These are phyloP conservation scores for Alternaria postmessia DNA, from an alignment of 2,329 filamentous ascomycete genomes.

Conservation along the genomic window DNA sequence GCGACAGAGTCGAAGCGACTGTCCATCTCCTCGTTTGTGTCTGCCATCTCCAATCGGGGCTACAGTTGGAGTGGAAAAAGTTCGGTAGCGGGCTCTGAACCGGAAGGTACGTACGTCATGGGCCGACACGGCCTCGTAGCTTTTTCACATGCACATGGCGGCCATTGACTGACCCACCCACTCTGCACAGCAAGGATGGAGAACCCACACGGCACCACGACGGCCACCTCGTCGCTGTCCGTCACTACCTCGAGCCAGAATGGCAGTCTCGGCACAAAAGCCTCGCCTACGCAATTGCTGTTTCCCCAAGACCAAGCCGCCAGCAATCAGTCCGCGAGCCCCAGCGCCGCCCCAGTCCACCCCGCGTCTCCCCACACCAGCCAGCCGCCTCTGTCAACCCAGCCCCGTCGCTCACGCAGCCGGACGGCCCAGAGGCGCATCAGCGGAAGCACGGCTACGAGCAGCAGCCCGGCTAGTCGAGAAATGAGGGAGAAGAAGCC, in stretches of 20 bases:
- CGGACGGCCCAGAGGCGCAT: constrained; percentile 73
- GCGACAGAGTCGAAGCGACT: constrained; percentile 67
- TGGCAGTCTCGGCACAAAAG: constrained; percentile 48
- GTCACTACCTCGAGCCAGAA: constrained; percentile 57
- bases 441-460: constrained; percentile 82
- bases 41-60: constrained; percentile 62
- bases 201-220: constrained; percentile 48
- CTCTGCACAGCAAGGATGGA: constrained; percentile 37
- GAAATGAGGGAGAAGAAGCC: constrained; percentile 63
- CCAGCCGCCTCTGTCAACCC: constrained; percentile 25
- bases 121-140: neutral
- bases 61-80: constrained; percentile 59
- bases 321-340: constrained; percentile 15
- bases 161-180: constrained; percentile 9
- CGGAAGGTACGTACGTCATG: constrained; percentile 52
- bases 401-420: constrained; percentile 48
- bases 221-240: constrained; percentile 54
- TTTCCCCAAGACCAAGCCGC: constrained; percentile 42
- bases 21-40: constrained; percentile 75
- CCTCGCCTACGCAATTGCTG: constrained; percentile 51
- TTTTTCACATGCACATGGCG: constrained; percentile 14
- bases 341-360: constrained; percentile 18
- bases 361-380: constrained; percentile 29
- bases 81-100: constrained; percentile 56
- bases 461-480: constrained; percentile 77